Conservation (phyloP, 2,329 filamentous ascomycete species). For the Aureobasidium sp. region DNA sequence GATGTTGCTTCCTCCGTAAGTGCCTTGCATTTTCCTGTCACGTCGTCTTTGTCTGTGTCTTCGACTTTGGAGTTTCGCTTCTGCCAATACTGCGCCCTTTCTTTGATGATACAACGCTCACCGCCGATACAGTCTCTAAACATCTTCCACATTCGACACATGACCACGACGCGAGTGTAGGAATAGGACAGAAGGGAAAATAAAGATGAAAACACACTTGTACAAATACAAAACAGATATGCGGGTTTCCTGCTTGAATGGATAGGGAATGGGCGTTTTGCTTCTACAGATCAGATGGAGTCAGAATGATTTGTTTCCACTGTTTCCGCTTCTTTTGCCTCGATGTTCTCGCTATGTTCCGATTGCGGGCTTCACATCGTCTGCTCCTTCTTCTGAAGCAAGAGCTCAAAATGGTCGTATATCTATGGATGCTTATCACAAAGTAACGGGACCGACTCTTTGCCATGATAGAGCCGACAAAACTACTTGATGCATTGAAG, state of each 20-base stretch:
- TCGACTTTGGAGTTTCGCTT: not conserved
- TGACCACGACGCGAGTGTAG: not conserved
- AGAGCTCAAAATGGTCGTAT: too few species aligned
- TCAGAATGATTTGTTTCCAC: not conserved
- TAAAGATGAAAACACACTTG: not conserved
- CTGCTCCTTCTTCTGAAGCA: too few species aligned
- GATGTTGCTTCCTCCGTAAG: conserved; percentile 44
- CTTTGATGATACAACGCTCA: not conserved
- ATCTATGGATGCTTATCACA: too few species aligned
- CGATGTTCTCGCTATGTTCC: not conserved
- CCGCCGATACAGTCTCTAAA: not conserved
- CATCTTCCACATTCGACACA: not conserved
- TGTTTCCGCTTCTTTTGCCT: not conserved
- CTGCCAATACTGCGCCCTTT: not conserved
- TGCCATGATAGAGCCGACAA: too few species aligned
- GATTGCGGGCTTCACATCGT: too few species aligned
- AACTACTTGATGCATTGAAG: too few species aligned
- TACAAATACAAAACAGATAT: not conserved
- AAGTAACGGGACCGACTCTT: too few species aligned
- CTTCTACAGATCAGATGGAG: not conserved
- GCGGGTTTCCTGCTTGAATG: not conserved
- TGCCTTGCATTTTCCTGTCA: not conserved
- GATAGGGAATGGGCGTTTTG: not conserved
- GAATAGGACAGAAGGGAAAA: not conserved
- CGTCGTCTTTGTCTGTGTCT: not conserved